phyloP scores from a whole-genome alignment of 2,329 filamentous ascomycete species.

The Colletotrichum lini region DNA sequence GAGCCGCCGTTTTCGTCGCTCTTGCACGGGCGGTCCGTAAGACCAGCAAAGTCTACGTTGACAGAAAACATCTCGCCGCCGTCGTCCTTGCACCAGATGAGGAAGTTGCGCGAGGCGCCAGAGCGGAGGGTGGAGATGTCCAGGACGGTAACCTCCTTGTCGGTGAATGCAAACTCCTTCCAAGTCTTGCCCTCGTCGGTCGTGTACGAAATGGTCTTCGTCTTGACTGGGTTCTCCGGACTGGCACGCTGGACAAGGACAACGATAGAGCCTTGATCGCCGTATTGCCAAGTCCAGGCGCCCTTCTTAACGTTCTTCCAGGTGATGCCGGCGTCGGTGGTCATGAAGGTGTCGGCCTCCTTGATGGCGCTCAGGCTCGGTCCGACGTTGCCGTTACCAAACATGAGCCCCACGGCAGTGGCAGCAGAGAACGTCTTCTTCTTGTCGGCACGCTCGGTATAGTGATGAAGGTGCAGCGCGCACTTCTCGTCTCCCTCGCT shows the following conservation, averaged over 20 bases:
- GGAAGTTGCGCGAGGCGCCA: constrained; percentile 90
- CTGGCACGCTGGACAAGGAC: constrained; percentile 84
- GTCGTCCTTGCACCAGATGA: constrained; percentile 82
- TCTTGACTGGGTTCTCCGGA: constrained; percentile 77
- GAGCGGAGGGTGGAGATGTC: constrained; percentile 92
- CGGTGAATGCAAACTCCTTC: constrained; percentile 80
- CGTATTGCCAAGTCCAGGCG: constrained; percentile 92
- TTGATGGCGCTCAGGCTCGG: constrained; percentile 73
- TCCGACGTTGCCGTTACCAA: constrained; percentile 93
- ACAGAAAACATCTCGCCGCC: constrained; percentile 77
- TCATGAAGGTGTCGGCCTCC: constrained; percentile 91
- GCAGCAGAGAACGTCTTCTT: constrained; percentile 89
- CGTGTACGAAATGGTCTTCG: constrained; percentile 80
- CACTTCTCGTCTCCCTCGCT: constrained; percentile 76
- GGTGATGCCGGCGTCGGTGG: constrained; percentile 87
- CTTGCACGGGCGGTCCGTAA: constrained; percentile 81
- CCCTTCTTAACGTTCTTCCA: constrained; percentile 93
- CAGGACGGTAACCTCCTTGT: constrained; percentile 78
- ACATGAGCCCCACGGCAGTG: constrained; percentile 90
- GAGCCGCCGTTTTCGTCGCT: constrained; percentile 71
- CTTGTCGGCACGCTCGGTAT: constrained; percentile 89
- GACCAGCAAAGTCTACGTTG: constrained; percentile 89
- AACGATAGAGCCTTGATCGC: constrained; percentile 93
- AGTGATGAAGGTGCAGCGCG: constrained; percentile 93
- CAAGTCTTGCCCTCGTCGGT: constrained; percentile 86